These are phyloP conservation scores for Crinitomyces ghanaensis DNA, from an alignment of 805 yeast genomes.

Conservation along the genomic window DNA sequence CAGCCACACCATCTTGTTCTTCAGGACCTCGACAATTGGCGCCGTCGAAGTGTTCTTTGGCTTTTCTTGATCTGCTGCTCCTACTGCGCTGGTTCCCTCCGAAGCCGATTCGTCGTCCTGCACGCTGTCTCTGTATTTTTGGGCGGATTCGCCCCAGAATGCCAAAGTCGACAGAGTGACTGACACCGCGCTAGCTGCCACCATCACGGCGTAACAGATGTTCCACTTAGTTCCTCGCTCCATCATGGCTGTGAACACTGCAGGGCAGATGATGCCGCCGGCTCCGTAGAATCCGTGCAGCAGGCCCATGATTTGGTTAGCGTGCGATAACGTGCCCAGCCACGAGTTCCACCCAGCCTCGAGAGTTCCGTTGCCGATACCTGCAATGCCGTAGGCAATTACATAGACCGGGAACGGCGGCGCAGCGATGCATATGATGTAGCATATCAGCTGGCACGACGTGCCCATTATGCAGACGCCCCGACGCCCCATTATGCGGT, in stretches of 20 bases:
- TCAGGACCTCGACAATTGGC: slow-evolving; percentile 7
- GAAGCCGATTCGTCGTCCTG: background rate
- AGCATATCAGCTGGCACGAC: slow-evolving; percentile 29
- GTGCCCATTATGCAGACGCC: slow-evolving; percentile 34
- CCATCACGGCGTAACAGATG: slow-evolving; percentile 39
- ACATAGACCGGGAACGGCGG: slow-evolving; percentile 36
- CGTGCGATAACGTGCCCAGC: slow-evolving; percentile 35
- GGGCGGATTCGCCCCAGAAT: slow-evolving; percentile 29
- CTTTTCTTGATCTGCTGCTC: background rate
- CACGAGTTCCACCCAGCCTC: slow-evolving; percentile 48
- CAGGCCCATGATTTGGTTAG: slow-evolving; percentile 47
- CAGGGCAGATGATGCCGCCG: slow-evolving; percentile 62
- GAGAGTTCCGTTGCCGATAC: slow-evolving; percentile 45
- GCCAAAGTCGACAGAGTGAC: slow-evolving; percentile 29
- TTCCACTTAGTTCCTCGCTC: slow-evolving; percentile 43
- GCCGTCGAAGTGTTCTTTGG: background rate
- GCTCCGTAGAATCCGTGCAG: slow-evolving; percentile 62
- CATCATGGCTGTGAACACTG: slow-evolving; percentile 47
- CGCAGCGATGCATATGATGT: slow-evolving; percentile 28
- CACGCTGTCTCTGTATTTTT: slow-evolving; percentile 6
- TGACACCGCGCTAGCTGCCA: slow-evolving; percentile 30
- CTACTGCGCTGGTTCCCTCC: background rate
- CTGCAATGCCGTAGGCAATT: slow-evolving; percentile 31
- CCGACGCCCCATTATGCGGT: slow-evolving; percentile 35
- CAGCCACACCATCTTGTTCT: slow-evolving; percentile 25